Evolutionary conservation across 441 rosid genomes (phyloP), one percentile per base, ranked within the genome.

Genomic region (Capsella rubella): DNA sequence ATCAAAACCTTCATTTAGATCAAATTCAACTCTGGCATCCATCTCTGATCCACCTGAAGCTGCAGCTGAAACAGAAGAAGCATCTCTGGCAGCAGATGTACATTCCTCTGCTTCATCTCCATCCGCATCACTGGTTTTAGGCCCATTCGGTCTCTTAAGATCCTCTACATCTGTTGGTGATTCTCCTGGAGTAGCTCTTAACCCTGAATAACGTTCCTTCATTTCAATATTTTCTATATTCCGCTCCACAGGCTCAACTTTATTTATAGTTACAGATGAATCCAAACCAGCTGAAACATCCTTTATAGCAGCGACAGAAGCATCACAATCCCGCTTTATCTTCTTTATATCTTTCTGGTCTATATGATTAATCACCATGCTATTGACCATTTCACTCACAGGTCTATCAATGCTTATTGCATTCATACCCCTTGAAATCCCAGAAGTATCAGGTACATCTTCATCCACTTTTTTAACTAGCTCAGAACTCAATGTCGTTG

Each of bases 1-100:
- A 64, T 63, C 56, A 53, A 95, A 82, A 63, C 96, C 98, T 87
- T 95, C 95, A 72, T 95, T 95, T 67, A 95, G 69, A 63, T 95
- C 97, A 84, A 95, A 92, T 73, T 80, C 90, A 50, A 92, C 81
- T 84, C 87, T 95, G 18, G 79, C 85, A 57, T 85, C 95, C 61
- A 76, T 64, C 65, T 82, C 88, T 35, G 86, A 67, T 21, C 25
- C 25, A 21, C 2, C 78, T 82, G 65, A 21, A 21, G 72, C 89
- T 8, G 73, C 12, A 51, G 72, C 89, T 8, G 73, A 16, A 52
- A 47, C 67, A 46, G 81, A 68, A 62, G 60, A 15, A 61, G 65
- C 71, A 74, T 75, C 85, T 27, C 78, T 71, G 47, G 78, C 64
- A 34, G 75, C 69, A 59, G 92, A 84, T 27, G 79, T 75, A 39